These are phyloP conservation scores for Phytophthora syringae DNA, from an alignment of 352 stramenopile species.

Conservation along the genomic window DNA sequence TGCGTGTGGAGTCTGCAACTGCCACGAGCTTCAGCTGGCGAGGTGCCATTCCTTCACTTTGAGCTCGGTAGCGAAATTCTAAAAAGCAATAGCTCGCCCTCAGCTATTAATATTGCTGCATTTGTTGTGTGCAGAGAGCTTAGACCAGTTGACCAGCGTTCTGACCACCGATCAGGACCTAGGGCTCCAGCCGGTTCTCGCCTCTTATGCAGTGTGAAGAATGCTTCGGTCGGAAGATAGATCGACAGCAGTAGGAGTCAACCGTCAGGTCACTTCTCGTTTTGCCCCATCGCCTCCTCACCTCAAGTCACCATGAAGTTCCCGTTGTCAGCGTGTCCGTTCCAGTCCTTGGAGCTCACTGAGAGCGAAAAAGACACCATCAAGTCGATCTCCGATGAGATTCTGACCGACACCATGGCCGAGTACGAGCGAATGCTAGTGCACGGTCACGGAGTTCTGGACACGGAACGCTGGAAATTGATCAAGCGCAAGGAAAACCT, in stretches of 20 bases:
- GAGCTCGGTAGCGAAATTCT: conserved; percentile 8
- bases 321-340: conserved; percentile 43
- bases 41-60: background rate
- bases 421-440: conserved; percentile 52
- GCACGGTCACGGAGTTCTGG: conserved; percentile 41
- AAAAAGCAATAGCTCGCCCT: background rate
- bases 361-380: conserved; percentile 33
- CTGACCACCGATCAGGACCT: conserved; percentile 32
- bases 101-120: too few species aligned
- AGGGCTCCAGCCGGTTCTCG: conserved; percentile 10
- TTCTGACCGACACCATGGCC: conserved; percentile 40
- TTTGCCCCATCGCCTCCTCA: conserved; percentile 14
- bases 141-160: conserved; percentile 13
- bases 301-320: conserved; percentile 37
- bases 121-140: conserved; percentile 12
- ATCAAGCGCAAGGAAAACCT: conserved; percentile 60
- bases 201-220: conserved; percentile 4
- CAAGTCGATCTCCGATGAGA: conserved; percentile 24
- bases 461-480: conserved; percentile 52
- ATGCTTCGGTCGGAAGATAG: conserved; percentile 12
- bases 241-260: conserved; percentile 6
- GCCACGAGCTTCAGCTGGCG: conserved; percentile 4
- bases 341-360: conserved; percentile 32
- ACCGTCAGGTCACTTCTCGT: conserved; percentile 23
- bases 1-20: background rate